Base-by-base conservation (phyloP, 305 asterid species). In the Lippia alba region DNA sequence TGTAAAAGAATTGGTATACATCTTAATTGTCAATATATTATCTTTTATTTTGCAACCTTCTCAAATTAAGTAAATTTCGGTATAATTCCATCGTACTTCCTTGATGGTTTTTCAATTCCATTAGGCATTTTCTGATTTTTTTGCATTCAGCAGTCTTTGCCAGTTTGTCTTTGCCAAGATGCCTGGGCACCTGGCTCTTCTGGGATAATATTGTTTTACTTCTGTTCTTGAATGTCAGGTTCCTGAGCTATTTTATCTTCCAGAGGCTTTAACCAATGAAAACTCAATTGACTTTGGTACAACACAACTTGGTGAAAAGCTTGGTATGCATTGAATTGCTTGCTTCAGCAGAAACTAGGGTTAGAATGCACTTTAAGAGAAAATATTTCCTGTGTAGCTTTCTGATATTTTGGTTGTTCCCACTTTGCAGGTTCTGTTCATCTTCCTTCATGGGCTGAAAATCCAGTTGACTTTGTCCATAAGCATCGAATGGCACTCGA, bases 401-500 rank as follows among this genome's bases (percentile, higher is more conserved):
- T 49, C 18, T 67, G 70, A 58, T 62, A 63, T 58, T 72, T 74
- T 70, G 55, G 34, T 65, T 67, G 71, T 56, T n/a, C 61, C 74
- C 58, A 60, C 67, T 49, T 80, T 73, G 24, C 82, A 95, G 99
- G 78, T 81, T 76, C 83, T 1, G 98, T 94, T 62, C 80, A 80
- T 65, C 97, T 94, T 84, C 99, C 99, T 70, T 88, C 96, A 58
- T 92, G 99, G 99, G 99, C 99, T 59, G 75, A 90, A 76, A 94
- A 78, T 73, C 91, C 96, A 51, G 89, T 86, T 82, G 99, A 94
- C 79, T 94, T 94, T 81, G 88, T 94, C 75, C 99, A 88, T 76
- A 92, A 94, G 84, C 98, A 94, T 81, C 90, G 87, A 76, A 85
- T 83, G 97, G 97, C 99, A 20, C 99, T 94, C 54, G 99, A 94